Base-by-base conservation (phyloP, 441 rosid genomes). In the Sinapis alba region DNA sequence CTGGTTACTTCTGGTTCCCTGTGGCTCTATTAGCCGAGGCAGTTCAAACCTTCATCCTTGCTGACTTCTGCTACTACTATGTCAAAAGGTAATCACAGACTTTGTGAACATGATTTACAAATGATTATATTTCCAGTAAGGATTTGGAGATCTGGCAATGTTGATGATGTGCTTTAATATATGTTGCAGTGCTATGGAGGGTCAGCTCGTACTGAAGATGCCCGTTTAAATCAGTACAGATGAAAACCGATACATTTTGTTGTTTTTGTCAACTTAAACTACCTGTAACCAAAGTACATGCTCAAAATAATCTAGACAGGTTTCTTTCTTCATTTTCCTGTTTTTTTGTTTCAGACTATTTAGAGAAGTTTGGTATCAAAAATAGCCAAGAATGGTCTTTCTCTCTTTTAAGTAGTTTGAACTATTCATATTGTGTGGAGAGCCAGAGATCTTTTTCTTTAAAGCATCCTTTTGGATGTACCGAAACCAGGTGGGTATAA, bases 31-130 rank as follows among this genome's bases (percentile, higher is more conserved):
- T 87, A 3, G 83, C 94, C 0, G 97, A 94, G 78, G 13, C 73
- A 12, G 79, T 94, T 77, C 98, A 91, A 64, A 90, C 97, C 15
- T 93, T 93, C 77, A 91, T 93, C 81, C 82, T 91, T 70, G 88
- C 90, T 0, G 97, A 93, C 72, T 93, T 93, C 51, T 91, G 97
- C 72, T 93, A 86, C 82, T 93, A 90, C 80, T 90, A 93, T 77
- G 74, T 86, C 58, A 87, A 84, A 78, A 89, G 97, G 98, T 87
- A 66, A 73, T 1, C 12, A 27, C 4, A n/a, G 1, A 47, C 12
- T 32, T 28, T 6, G 45, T 54, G 59, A 63, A 30, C 12, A 26
- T 3, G 11, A 9, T 5, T 13, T 24, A 50, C 23, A 28, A 12
- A 13, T 8, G 23, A n/a, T 32, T 4, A 47, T 6, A 51, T 28